These are phyloP conservation scores for Achaetomiella virescens DNA, from an alignment of 495 filamentous ascomycete genomes.

Conservation along the genomic window DNA sequence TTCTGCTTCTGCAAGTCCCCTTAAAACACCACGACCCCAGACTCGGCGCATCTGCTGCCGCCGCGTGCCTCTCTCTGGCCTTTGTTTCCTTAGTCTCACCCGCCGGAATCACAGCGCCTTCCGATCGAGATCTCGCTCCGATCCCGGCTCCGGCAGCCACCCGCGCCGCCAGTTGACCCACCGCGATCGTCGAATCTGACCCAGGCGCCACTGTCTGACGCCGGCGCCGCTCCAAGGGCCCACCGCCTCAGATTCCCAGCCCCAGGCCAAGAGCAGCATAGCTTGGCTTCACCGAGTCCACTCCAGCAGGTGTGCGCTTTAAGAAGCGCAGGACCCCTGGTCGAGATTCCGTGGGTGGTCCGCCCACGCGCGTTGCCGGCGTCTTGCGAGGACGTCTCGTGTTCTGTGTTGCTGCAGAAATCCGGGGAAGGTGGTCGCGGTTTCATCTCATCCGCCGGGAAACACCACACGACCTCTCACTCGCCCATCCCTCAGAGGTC, in stretches of 20 bases:
- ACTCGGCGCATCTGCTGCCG: slow-evolving; percentile 10
- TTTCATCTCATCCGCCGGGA: slow-evolving; percentile 8
- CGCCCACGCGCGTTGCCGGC: slow-evolving; percentile 12
- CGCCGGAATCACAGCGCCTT: neutral
- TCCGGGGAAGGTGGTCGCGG: slow-evolving; percentile 2
- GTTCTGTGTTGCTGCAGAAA: slow-evolving; percentile 6
- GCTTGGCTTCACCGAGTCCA: slow-evolving; percentile 7
- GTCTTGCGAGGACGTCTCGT: slow-evolving; percentile 6
- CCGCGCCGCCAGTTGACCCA: slow-evolving; percentile 21
- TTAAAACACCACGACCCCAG: slow-evolving; percentile 20
- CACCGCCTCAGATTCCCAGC: slow-evolving; percentile 4
- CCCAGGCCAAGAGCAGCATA: slow-evolving; percentile 1
- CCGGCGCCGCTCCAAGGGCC: slow-evolving; percentile 13
- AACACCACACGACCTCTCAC: neutral
- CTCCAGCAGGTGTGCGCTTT: slow-evolving; percentile 4
- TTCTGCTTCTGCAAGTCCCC: slow-evolving; percentile 20
- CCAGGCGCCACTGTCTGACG: slow-evolving; percentile 19
- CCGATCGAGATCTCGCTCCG: slow-evolving; percentile 4
- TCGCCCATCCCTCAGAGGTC: neutral
- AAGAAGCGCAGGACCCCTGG: slow-evolving; percentile 19
- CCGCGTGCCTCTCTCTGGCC: slow-evolving; percentile 2
- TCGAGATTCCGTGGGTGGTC: slow-evolving; percentile 12
- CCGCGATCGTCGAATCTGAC: slow-evolving; percentile 15
- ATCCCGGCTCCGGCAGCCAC: slow-evolving; percentile 8
- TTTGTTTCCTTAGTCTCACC: neutral